Conservation (phyloP, 441 rosid species). For the Corymbia citriodora region DNA sequence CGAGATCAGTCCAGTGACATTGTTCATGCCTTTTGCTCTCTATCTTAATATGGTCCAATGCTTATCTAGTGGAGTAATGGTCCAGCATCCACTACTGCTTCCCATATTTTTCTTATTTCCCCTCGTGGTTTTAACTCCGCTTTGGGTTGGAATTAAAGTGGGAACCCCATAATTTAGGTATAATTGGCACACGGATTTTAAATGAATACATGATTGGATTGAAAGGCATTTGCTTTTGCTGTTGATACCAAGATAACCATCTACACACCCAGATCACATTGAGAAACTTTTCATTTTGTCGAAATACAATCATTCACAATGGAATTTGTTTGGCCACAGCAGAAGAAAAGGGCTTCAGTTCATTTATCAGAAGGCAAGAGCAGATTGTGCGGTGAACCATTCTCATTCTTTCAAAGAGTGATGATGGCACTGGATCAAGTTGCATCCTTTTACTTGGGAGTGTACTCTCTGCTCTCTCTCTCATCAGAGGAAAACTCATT, state of each 20-base stretch:
- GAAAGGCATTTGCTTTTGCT: neutral
- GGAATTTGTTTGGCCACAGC: neutral
- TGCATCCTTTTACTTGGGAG: neutral
- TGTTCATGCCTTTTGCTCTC: neutral
- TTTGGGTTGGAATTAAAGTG: neutral
- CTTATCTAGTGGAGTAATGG: neutral
- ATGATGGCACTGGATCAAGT: neutral
- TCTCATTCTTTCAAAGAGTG: neutral
- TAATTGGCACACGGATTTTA: neutral
- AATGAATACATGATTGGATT: neutral
- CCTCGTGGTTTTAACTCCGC: neutral
- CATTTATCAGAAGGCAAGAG: neutral
- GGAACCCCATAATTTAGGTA: neutral
- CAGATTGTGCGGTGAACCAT: neutral
- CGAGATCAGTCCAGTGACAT: neutral
- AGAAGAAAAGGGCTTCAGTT: neutral
- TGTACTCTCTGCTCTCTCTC: neutral
- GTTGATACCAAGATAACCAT: neutral
- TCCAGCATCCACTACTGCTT: neutral
- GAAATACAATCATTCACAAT: neutral
- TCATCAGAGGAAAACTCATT: neutral
- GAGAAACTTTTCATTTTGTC: neutral
- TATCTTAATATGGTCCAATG: neutral
- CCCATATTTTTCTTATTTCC: neutral
- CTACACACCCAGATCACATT: neutral